phyloP scores from a whole-genome alignment of 257 asterid genomes.

The Solanum bulbocastanum region DNA sequence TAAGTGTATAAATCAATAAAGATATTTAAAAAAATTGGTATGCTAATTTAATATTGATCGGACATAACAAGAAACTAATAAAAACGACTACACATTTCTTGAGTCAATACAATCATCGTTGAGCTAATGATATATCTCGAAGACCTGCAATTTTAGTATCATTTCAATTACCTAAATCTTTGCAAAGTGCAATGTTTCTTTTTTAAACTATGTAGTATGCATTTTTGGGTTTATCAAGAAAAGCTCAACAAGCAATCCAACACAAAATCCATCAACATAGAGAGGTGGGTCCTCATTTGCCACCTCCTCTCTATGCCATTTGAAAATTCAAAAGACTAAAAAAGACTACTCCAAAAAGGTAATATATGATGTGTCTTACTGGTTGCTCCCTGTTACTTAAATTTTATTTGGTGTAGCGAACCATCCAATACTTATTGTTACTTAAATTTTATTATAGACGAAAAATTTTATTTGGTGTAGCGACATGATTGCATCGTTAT shows the following conservation, averaged over 20 bases:
- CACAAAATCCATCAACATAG: constrained; percentile 27
- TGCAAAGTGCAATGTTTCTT: neutral
- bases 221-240: neutral
- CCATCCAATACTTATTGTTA: too few relatives aligned
- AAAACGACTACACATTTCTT: neutral
- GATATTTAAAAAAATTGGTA: neutral
- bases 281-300: constrained; percentile 1
- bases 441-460: too few relatives aligned
- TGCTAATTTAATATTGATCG: neutral
- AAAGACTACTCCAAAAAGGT: constrained; percentile 21
- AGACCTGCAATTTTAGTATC: neutral
- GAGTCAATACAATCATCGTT: neutral
- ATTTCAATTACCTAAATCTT: neutral
- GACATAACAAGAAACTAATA: neutral
- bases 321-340: constrained; percentile 14
- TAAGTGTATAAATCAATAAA: neutral
- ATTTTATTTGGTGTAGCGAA: too few relatives aligned
- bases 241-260: constrained; percentile 19
- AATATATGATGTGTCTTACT: constrained; percentile 19
- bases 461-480: too few relatives aligned
- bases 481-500: too few relatives aligned
- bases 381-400: too few relatives aligned
- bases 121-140: neutral
- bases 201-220: neutral
- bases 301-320: constrained; percentile 9